Base-by-base conservation (phyloP, 2,329 filamentous ascomycete species). In the Ceratocystis huliohia region DNA sequence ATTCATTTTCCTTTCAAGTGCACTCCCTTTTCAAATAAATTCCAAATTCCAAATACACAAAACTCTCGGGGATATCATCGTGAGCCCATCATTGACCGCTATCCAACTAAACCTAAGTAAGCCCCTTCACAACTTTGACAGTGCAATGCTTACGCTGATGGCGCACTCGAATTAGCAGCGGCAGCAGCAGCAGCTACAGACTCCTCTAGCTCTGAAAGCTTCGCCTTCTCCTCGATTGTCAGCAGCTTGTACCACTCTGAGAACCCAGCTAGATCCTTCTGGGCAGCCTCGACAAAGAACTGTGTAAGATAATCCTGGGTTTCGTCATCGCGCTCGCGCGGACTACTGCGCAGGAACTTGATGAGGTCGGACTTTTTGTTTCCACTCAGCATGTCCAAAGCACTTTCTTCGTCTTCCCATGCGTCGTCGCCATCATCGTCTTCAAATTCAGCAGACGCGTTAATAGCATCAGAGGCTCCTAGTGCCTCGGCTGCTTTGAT, bases 361-460 rank as follows among this genome's bases (percentile, higher is more conserved):
- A 96, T 95, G 57, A 96, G 81, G 68, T 96, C 89, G 22, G 83
- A 80, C 75, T 88, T 88, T 50, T 83, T 87, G 30, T 81, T 76
- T 2, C 82, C 86, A 13, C 88, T 78, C 53, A 84, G 85, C n/a
- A 96, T 82, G 1, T 83, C 82, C 68, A 88, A 84, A 57, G 96
- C 84, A 71, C 96, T 93, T 75, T 97, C 93, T 89, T 93, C 96
- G 33, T 88, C 88, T 67, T 89, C 90, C 67, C 91, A 89, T 8
- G 88, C 88, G 48, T 86, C 86, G 28, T 87, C 85, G 65, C 85
- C 88, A 37, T 84, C 80, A 10, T 80, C 80, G 65, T 76, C 70
- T 72, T 78, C 77, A 28, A 74, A 75, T 56, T 82, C 80, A 37
- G 84, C 81, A 2, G 81, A 82, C 5, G 83, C 80, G 1, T 82